phyloP scores from a whole-genome alignment of 2,329 filamentous ascomycete genomes.

The Aspergillus transmontanensis region DNA sequence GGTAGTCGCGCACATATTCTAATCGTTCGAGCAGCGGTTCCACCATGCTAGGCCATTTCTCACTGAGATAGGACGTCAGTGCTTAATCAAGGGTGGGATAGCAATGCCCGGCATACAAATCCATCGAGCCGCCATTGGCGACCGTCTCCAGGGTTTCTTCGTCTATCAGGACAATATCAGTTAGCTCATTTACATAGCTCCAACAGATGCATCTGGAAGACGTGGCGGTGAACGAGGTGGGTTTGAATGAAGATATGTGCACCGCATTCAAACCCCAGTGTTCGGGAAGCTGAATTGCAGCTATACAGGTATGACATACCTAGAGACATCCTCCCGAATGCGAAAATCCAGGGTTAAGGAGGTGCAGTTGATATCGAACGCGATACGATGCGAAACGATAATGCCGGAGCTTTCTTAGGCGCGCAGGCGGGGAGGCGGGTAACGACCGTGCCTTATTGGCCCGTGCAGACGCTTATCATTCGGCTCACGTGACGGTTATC shows the following conservation, averaged over 20 bases:
- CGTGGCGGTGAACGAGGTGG: background rate
- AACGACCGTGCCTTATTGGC: constrained; percentile 17
- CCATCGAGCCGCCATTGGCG: constrained; percentile 61
- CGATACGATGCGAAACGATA: constrained; percentile 3
- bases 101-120: constrained; percentile 50
- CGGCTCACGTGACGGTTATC: constrained; percentile 25
- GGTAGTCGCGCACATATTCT: constrained; percentile 57
- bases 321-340: constrained; percentile 31
- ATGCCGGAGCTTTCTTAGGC: background rate
- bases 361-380: background rate
- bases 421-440: background rate
- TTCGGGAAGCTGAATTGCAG: background rate
- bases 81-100: background rate
- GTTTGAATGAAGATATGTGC: background rate
- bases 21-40: constrained; percentile 67
- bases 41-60: constrained; percentile 69
- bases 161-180: constrained; percentile 33
- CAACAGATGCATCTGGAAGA: background rate
- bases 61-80: constrained; percentile 53
- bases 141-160: constrained; percentile 59
- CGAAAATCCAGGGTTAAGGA: background rate
- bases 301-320: constrained; percentile 12
- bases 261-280: background rate
- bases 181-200: background rate
- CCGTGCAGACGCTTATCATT: constrained; percentile 23